Base-by-base conservation (phyloP, 371 early-diverging fungal species). In the Mucor irregularis region DNA sequence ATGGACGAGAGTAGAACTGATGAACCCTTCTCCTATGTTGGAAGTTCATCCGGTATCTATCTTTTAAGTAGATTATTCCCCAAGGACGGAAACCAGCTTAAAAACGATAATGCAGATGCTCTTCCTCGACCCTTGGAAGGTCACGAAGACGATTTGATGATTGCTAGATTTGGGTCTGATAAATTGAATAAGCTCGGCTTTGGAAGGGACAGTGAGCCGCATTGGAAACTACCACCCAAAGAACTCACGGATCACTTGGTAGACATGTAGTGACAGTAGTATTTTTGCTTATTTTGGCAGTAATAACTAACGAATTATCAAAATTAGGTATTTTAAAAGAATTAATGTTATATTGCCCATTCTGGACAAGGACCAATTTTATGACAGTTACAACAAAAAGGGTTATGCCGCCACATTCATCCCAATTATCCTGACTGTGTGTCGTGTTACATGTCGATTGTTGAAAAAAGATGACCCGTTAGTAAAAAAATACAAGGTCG, bases 31-130 rank as follows among this genome's bases (percentile, higher is more conserved):
- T 56, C 54, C 5, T 76, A 68, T 30, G 49, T 70, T 29, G 76
- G 76, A 14, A 70, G 73, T 22, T 76, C 76, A 0, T 76, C 76
- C 3, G 76, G 76, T 3, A 55, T 70, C 11, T 70, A 76, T 57
- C 29, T 76, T 19, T 38, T 76, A 38, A 59, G 53, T 24, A 51
- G 62, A 31, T 21, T 71, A 19, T 64, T 71, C 38, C 56, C 66
- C 2, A 39, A 57, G 30, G 49, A 61, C 13, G 31, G 34, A 7
- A 8, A 16, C 4, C 2, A 22, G 9, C 24, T 11, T 24, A n/a
- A n/a, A n/a, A 33, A 54, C n/a, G 16, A 42, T 22, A 42, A 42
- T 13, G 37, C 24, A 14, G 45, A 51, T 14, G 30, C 50, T 3
- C 21, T 59, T n/a, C 65, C 65, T 9, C 25, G 51, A 29, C 49